Conservation (phyloP, 129 eudicot species). For the Scalesia atractyloides region DNA sequence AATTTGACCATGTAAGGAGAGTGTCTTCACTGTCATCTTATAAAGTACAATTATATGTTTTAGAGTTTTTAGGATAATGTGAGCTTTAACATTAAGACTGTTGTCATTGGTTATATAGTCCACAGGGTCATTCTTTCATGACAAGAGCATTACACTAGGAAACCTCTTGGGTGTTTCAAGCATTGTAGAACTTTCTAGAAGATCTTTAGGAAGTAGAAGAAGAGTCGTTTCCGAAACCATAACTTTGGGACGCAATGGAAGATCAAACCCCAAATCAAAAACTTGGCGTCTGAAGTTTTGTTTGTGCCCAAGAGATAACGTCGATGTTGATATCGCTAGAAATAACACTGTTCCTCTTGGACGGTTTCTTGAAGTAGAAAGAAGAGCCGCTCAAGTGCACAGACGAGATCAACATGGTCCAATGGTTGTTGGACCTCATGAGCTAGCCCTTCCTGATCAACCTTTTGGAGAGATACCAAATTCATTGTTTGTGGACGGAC, state of each 20-base stretch:
- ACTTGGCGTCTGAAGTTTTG: slow-evolving; percentile 71
- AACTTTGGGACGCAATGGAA: slow-evolving; percentile 44
- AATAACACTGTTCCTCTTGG: slow-evolving; percentile 61
- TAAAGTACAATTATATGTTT: background rate
- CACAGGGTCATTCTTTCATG: slow-evolving; percentile 77
- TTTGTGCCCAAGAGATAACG: slow-evolving; percentile 68
- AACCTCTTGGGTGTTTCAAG: slow-evolving; percentile 73
- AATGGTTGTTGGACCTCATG: slow-evolving; percentile 45
- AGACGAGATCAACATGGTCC: slow-evolving; percentile 47
- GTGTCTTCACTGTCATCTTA: slow-evolving; percentile 20
- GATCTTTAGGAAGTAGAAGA: slow-evolving; percentile 65
- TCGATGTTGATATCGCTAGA: slow-evolving; percentile 60
- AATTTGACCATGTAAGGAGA: slow-evolving; percentile 4
- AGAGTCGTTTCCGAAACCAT: slow-evolving; percentile 38
- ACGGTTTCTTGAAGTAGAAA: slow-evolving; percentile 68
- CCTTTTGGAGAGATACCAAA: slow-evolving; percentile 46
- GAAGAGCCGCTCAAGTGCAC: slow-evolving; percentile 50
- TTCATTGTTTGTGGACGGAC: slow-evolving; percentile 68
- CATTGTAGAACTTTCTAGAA: slow-evolving; percentile 59
- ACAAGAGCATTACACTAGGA: slow-evolving; percentile 69
- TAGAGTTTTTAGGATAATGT: slow-evolving; percentile 10
- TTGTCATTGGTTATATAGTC: slow-evolving; percentile 46
- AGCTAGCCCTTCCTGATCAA: slow-evolving; percentile 48
- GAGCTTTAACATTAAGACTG: background rate
- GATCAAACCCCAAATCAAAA: slow-evolving; percentile 44